phyloP scores from a whole-genome alignment of 2,329 filamentous ascomycete genomes.

The Aurifilum marmelostoma region DNA sequence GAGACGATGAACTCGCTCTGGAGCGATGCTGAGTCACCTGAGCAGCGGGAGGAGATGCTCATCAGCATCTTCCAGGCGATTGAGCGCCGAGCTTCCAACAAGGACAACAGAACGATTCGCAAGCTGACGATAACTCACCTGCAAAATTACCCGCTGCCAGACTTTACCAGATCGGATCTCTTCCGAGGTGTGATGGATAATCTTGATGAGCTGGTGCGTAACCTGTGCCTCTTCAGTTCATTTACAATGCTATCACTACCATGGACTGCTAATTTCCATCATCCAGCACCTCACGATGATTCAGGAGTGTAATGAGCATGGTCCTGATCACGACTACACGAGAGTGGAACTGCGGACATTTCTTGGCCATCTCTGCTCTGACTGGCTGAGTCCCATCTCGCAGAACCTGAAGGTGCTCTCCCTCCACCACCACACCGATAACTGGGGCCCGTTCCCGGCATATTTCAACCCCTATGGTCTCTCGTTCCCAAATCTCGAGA shows the following conservation, averaged over 20 bases:
- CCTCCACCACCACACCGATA: slow-evolving; percentile 7
- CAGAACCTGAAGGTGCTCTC: slow-evolving; percentile 20
- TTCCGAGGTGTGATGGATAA: slow-evolving; percentile 17
- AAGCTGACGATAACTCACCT: slow-evolving; percentile 19
- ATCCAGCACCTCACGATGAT: slow-evolving; percentile 1
- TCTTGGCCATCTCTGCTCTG: slow-evolving; percentile 12
- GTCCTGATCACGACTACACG: slow-evolving; percentile 14
- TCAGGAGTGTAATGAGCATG: slow-evolving; percentile 1
- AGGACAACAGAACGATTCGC: slow-evolving; percentile 7
- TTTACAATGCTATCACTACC: not conserved
- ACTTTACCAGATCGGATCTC: slow-evolving; percentile 17
- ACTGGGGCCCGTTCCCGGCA: slow-evolving; percentile 22
- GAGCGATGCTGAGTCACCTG: not conserved
- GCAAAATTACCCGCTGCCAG: slow-evolving; percentile 14
- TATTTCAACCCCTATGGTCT: slow-evolving; percentile 17
- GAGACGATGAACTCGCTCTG: no score
- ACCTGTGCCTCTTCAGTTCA: no score
- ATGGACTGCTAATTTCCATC: not conserved
- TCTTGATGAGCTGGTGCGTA: slow-evolving; percentile 17
- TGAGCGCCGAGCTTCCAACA: slow-evolving; percentile 3
- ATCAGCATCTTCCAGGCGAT: slow-evolving; percentile 12
- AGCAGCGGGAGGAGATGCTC: slow-evolving; percentile 5
- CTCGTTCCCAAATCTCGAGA: slow-evolving; percentile 20
- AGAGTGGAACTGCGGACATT: slow-evolving; percentile 20
- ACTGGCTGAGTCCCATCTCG: slow-evolving; percentile 20